Percentiles rank a stretch among this genome's conserved stretches.
These are phyloP conservation scores for Ophiostoma himal-ulmi DNA, from an alignment of 2,329 filamentous ascomycete genomes.

Conservation along the genomic window DNA sequence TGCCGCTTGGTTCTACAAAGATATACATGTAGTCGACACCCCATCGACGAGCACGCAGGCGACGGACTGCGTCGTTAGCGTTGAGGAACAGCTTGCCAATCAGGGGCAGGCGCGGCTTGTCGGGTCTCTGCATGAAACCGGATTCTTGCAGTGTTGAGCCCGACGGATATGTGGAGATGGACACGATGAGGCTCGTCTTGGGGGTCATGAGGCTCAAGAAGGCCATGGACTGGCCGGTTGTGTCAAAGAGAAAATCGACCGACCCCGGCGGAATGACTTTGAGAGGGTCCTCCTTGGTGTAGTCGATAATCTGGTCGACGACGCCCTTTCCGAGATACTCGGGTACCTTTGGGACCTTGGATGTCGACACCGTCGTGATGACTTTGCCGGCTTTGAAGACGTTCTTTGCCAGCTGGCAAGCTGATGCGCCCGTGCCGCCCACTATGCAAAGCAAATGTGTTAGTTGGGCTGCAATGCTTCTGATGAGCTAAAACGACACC, in stretches of 20 bases:
- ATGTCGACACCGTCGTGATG: constrained; percentile 48
- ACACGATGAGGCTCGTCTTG: constrained; percentile 3
- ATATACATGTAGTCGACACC: constrained; percentile 18
- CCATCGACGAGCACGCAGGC: constrained; percentile 17
- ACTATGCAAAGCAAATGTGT: constrained; percentile 28
- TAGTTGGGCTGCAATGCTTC: background rate
- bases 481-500: background rate
- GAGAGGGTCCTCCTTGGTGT: constrained; percentile 36
- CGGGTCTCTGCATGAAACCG: background rate
- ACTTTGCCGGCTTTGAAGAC: constrained; percentile 43
- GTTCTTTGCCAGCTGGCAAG: constrained; percentile 46
- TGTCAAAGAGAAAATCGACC: constrained; percentile 20
- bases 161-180: constrained; percentile 16
- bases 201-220: constrained; percentile 9
- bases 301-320: constrained; percentile 49
- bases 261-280: constrained; percentile 6
- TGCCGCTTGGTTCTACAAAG: constrained; percentile 12
- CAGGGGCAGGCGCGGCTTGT: constrained; percentile 7
- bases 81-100: background rate
- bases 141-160: constrained; percentile 8
- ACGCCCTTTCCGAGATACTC: constrained; percentile 37
- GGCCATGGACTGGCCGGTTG: constrained; percentile 18
- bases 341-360: constrained; percentile 37
- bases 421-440: constrained; percentile 43
- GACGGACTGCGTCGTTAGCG: constrained; percentile 8